Evolutionary conservation across 2,329 filamentous ascomycete genomes (phyloP).

Genomic region (Trichoderma sp.): DNA sequence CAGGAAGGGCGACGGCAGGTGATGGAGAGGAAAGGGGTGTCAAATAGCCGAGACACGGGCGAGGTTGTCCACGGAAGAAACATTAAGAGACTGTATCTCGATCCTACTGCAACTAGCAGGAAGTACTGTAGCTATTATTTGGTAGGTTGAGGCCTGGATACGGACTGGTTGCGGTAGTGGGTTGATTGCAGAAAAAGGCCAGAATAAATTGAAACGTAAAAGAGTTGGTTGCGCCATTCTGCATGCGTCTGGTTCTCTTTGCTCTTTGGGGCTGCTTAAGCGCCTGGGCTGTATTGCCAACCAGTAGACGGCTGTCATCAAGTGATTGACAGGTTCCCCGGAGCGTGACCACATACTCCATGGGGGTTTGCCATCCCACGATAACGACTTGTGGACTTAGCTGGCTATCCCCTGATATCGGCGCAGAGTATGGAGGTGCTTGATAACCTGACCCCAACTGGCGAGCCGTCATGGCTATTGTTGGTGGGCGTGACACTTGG

Average conservation of each 20-base stretch:
- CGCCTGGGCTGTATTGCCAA: not conserved
- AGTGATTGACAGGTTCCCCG: constrained; percentile 1
- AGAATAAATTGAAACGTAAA: not conserved
- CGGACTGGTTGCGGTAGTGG: not conserved
- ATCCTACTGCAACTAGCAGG: not conserved
- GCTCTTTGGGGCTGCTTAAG: not conserved
- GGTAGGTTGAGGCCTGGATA: not conserved
- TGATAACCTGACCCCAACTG: constrained; percentile 2
- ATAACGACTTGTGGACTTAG: not conserved
- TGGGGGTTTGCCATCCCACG: not conserved
- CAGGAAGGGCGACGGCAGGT: not conserved
- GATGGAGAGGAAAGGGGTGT: not conserved
- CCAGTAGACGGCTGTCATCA: not conserved
- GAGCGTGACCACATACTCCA: constrained; percentile 17
- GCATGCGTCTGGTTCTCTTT: not conserved
- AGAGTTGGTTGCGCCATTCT: not conserved
- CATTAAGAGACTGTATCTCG: not conserved
- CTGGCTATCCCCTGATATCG: not conserved
- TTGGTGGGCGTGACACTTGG: constrained; percentile 12
- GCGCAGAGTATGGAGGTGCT: not conserved
- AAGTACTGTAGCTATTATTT: not conserved
- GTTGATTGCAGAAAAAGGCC: not conserved
- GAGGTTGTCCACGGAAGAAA: not conserved
- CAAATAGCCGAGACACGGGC: constrained; percentile 13
- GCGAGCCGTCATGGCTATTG: not conserved